Evolutionary conservation across 2,329 filamentous ascomycete genomes (phyloP).

Genomic region (Leptodontidium sp.): DNA sequence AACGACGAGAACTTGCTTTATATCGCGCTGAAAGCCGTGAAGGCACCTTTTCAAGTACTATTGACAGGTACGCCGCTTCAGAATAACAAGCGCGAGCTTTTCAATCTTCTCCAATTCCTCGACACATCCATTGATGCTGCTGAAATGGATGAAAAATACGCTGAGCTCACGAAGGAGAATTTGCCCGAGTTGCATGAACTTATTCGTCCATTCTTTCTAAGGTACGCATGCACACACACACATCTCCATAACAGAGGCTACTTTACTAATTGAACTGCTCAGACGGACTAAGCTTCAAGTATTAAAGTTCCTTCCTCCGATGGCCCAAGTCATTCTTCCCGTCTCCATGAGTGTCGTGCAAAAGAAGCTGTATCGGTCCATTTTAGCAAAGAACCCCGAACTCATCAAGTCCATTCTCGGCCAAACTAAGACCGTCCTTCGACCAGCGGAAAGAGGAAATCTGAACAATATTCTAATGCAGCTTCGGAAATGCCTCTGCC

Average conservation of each 20-base stretch:
- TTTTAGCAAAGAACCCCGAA: slow-evolving; percentile 88
- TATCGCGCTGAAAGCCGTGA: slow-evolving; percentile 73
- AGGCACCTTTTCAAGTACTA: slow-evolving; percentile 83
- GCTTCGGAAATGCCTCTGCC: slow-evolving; percentile 90
- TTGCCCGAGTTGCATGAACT: slow-evolving; percentile 81
- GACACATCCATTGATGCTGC: slow-evolving; percentile 75
- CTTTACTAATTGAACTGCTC: slow-evolving; percentile 15
- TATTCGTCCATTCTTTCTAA: slow-evolving; percentile 75
- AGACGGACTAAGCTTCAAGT: slow-evolving; percentile 90
- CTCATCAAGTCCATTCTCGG: slow-evolving; percentile 88
- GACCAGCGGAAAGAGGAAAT: slow-evolving; percentile 76
- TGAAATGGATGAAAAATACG: slow-evolving; percentile 77
- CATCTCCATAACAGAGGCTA: background rate
- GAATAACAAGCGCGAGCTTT: slow-evolving; percentile 93
- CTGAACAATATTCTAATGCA: slow-evolving; percentile 97
- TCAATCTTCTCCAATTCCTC: slow-evolving; percentile 96
- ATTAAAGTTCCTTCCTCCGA: slow-evolving; percentile 87
- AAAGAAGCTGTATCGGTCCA: slow-evolving; percentile 93
- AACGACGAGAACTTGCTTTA: slow-evolving; percentile 90
- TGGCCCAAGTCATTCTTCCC: slow-evolving; percentile 94
- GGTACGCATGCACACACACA: slow-evolving; percentile 42
- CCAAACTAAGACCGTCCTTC: slow-evolving; percentile 64
- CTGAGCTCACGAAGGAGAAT: slow-evolving; percentile 82
- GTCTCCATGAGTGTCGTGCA: slow-evolving; percentile 96
- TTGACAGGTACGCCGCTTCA: slow-evolving; percentile 87